These are phyloP conservation scores for Clarireedia monteithiana DNA, from an alignment of 2,329 filamentous ascomycete species.

Conservation along the genomic window DNA sequence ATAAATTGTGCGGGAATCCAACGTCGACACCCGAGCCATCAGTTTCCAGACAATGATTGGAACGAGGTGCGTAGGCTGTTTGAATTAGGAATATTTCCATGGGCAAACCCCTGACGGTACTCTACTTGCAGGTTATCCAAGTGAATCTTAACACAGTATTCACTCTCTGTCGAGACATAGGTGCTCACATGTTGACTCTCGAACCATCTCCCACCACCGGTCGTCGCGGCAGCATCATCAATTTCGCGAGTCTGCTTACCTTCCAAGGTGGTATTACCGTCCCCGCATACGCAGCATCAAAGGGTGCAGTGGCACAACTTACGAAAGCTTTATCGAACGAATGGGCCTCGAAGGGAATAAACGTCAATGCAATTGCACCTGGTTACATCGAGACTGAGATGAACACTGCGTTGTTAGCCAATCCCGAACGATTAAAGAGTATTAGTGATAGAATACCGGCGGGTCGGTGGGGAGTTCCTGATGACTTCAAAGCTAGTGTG, in stretches of 20 bases:
- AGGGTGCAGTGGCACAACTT: slow-evolving; percentile 72
- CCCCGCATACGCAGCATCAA: slow-evolving; percentile 78
- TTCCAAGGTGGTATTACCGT: slow-evolving; percentile 90
- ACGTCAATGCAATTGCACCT: slow-evolving; percentile 81
- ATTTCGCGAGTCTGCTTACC: slow-evolving; percentile 74
- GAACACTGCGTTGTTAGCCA: slow-evolving; percentile 74
- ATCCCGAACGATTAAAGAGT: slow-evolving; percentile 59
- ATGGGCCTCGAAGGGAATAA: slow-evolving; percentile 73
- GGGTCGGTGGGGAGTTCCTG: slow-evolving; percentile 72
- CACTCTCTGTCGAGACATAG: slow-evolving; percentile 67
- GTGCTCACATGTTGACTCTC: slow-evolving; percentile 63
- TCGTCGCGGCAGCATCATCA: slow-evolving; percentile 68
- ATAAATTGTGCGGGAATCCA: slow-evolving; percentile 39
- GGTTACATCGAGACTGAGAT: slow-evolving; percentile 93
- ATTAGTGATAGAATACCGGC: slow-evolving; percentile 79
- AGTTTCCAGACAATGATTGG: slow-evolving; percentile 34
- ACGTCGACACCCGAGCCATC: slow-evolving; percentile 29
- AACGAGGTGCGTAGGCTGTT: slow-evolving; percentile 51
- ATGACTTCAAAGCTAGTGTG: slow-evolving; percentile 80
- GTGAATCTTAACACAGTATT: slow-evolving; percentile 83
- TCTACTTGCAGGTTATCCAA: slow-evolving; percentile 50
- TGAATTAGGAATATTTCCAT: slow-evolving; percentile 32
- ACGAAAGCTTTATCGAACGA: slow-evolving; percentile 68
- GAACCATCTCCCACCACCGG: slow-evolving; percentile 64
- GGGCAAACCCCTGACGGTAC: slow-evolving; percentile 17